These are phyloP conservation scores for Fusarium chlamydosporum DNA, from an alignment of 2,329 filamentous ascomycete species.

Conservation along the genomic window DNA sequence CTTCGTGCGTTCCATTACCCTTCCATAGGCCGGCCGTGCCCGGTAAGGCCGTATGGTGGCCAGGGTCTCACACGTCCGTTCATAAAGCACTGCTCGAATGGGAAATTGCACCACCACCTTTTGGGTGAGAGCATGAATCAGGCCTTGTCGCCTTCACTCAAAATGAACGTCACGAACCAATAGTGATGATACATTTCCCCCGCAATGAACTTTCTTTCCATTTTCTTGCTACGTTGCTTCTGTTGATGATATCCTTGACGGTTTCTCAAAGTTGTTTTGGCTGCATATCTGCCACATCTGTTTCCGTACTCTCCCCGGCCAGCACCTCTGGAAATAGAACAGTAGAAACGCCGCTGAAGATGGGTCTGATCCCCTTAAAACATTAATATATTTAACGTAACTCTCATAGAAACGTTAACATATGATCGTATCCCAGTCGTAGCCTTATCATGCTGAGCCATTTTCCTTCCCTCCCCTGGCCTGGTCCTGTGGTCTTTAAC, in stretches of 20 bases:
- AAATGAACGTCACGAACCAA: constrained; percentile 49
- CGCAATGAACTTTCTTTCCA: constrained; percentile 40
- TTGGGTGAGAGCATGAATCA: constrained; percentile 40
- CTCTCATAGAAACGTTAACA: constrained; percentile 37
- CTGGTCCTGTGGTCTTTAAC: constrained; percentile 20
- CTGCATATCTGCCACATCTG: constrained; percentile 25
- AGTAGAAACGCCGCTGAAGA: constrained; percentile 38
- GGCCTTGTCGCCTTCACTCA: constrained; percentile 37
- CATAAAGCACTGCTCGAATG: constrained; percentile 42
- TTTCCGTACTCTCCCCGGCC: constrained; percentile 32
- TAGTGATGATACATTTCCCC: constrained; percentile 37
- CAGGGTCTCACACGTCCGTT: constrained; percentile 40
- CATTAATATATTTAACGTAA: constrained; percentile 45
- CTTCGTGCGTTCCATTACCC: constrained; percentile 45
- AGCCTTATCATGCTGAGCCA: constrained; percentile 39
- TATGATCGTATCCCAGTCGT: constrained; percentile 34
- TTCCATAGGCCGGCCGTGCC: constrained; percentile 44
- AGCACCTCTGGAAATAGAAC: constrained; percentile 49
- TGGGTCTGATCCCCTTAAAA: constrained; percentile 45
- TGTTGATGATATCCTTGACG: constrained; percentile 4
- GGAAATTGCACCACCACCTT: constrained; percentile 48
- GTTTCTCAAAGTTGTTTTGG: constrained; percentile 29
- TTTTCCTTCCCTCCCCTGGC: constrained; percentile 16
- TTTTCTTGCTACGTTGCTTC: constrained; percentile 37
- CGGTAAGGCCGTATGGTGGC: constrained; percentile 47